Evolutionary conservation across 352 stramenopile species (phyloP).

Genomic region (Pythium rhizo-oryzae): DNA sequence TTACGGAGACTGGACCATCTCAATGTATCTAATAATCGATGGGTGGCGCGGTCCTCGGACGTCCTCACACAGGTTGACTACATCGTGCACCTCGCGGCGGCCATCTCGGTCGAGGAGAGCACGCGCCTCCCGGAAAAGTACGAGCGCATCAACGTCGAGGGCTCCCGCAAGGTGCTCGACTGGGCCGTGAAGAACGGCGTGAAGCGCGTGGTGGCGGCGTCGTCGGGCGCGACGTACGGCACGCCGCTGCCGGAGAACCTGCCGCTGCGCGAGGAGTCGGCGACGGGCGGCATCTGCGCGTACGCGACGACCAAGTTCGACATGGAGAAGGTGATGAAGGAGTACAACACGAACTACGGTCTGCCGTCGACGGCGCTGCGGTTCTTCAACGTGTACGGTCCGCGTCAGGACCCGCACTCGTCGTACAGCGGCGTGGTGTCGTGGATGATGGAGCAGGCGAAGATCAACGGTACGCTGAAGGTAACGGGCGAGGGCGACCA

Average conservation of each 20-base stretch:
- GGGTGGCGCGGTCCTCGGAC: too few species aligned
- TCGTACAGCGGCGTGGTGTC: constrained; percentile 85
- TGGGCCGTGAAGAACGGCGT: constrained; percentile 75
- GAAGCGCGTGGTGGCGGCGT: constrained; percentile 81
- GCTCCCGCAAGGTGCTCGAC: constrained; percentile 80
- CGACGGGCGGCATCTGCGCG: constrained; percentile 76
- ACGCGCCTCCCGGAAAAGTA: constrained; percentile 87
- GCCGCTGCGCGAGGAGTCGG: constrained; percentile 69
- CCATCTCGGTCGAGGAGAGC: constrained; percentile 87
- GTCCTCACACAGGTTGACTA: constrained; percentile 61
- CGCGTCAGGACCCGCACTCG: constrained; percentile 80
- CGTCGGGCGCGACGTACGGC: constrained; percentile 79
- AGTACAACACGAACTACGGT: constrained; percentile 68
- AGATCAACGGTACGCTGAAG: constrained; percentile 82
- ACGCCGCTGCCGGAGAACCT: constrained; percentile 64
- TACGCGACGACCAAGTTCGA: constrained; percentile 87
- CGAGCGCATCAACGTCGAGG: constrained; percentile 83
- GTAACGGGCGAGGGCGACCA: constrained; percentile 77
- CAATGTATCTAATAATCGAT: background rate
- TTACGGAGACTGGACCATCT: background rate
- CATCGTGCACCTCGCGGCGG: constrained; percentile 79
- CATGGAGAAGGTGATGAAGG: constrained; percentile 81
- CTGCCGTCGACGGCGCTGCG: constrained; percentile 78
- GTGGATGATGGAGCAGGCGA: constrained; percentile 88
- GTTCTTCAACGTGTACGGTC: constrained; percentile 88